Evolutionary conservation across 1,284 basidiomycete genomes (phyloP).

Genomic region (Xerocomus amazonicus): DNA sequence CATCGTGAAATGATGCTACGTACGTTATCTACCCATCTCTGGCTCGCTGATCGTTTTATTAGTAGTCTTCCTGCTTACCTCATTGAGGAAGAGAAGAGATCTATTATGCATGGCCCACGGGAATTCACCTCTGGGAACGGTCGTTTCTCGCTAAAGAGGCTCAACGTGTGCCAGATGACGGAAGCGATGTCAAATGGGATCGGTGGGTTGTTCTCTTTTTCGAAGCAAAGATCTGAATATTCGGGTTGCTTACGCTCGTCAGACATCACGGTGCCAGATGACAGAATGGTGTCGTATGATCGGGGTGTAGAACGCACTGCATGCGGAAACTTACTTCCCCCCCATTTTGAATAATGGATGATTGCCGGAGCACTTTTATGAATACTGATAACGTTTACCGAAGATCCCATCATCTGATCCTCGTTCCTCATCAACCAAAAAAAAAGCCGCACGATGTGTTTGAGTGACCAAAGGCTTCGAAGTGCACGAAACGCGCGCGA

Average conservation of each 20-base stretch:
- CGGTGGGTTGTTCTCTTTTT: constrained; percentile 40
- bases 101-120: constrained; percentile 65
- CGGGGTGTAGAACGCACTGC: no score
- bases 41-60: constrained; percentile 5
- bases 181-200: constrained; percentile 75
- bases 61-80: constrained; percentile 97
- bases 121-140: constrained; percentile 75
- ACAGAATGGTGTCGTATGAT: no score
- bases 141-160: constrained; percentile 88
- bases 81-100: constrained; percentile 85
- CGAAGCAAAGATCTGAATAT: constrained; percentile 30
- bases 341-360: no score
- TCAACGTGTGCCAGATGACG: constrained; percentile 58
- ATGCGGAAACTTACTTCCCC: no score
- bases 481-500: no score
- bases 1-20: constrained; percentile 73
- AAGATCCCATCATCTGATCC: not conserved
- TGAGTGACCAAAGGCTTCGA: no score
- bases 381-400: not conserved
- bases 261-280: no score
- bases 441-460: no score
- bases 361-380: no score
- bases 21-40: constrained; percentile 8
- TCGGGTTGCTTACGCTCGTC: no score
- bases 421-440: no score